Base-by-base conservation (phyloP, 2,329 filamentous ascomycete species). In the Epichloe brachyelytri region DNA sequence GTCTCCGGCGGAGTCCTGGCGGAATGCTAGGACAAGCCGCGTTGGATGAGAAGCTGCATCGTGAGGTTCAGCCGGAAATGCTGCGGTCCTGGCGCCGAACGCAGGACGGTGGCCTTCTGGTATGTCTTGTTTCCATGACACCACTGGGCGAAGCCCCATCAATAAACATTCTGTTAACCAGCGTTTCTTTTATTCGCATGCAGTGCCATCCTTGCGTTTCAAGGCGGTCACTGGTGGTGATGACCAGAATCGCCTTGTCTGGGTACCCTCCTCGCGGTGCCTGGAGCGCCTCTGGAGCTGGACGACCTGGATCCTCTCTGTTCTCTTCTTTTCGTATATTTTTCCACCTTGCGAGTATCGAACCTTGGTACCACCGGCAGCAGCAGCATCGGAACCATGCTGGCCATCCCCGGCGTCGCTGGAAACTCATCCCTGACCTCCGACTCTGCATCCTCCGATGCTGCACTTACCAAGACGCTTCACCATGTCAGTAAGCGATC, bases 251-350 rank as follows among this genome's bases (percentile, higher is more conserved):
- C 63, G 63, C 64, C 62, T 61, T 59, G 56, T 54, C 58, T 55
- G 58, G 60, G 58, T 59, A 50, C 57, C 60, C 57, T 57, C 58
- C 55, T 60, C 59, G 52, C 56, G 60, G 59, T 60, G 58, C 56
- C 55, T 60, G 55, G 58, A 59, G 55, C 60, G 61, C 60, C 59
- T 64, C 54, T 66, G 64, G 65, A 65, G 66, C 55, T 73, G 71
- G 70, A 56, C 63, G 53, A 58, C 60, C 55, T 73, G 71, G 71
- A 58, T 66, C 56, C 54, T 64, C 50, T 73, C 71, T 58, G 71
- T 73, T 58, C 56, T 71, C 52, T 58, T 66, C 51, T 62, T 62
- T 53, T 67, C 66, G 44, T 60, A 59, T 45, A 41, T 68, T 50
- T 55, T 51, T 62, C 63, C 20, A 15, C 19, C 17, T 40, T 50